Evolutionary conservation across 768 basidiomycete species (phyloP), one percentile per base, ranked within the genome.

Genomic region (Auricularia cornea): DNA sequence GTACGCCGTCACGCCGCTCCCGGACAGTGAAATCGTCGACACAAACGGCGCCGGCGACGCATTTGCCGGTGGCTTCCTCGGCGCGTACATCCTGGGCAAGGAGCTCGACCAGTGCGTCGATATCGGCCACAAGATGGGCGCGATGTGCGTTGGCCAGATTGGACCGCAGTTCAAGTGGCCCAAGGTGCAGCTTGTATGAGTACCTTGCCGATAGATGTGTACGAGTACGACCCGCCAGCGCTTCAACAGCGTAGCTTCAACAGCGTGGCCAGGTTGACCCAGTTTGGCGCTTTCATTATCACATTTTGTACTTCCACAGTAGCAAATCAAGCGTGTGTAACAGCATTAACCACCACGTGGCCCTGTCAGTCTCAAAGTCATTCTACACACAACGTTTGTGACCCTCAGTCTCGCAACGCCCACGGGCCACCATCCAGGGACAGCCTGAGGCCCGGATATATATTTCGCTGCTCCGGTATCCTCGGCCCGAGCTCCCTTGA

Each of bases 31-130:
- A 74, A 94, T 97, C 68, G 88, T 97, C 64, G 97, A 99, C 74
- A 98, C 97, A 59, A 99, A 99, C 75, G 97, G 92, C 60, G 97
- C 97, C 26, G 97, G 97, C 51, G 96, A 99, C 73, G 93, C 92
- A 51, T 98, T 99, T 70, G 94, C 94, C 29, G 97, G 96, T 63
- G 97, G 92, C 41, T 95, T 98, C 83, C 76, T 98, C 61, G 97
- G 92, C 60, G 95, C 89, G 1, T 80, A 84, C 62, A 86, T 92
- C 60, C 74, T 83, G 38, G 94, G 93, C 14, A 97, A 92, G 81
- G 76, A 71, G 31, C 70, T 92, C 31, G 86, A 89, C 23, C 87
- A 93, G 74, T 82, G 82, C 57, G 83, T 99, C 64, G 84, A 89
- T 76, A 85, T 82, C 31, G 97, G 96, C 1, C 96, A 98, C 77